Base-by-base conservation (phyloP, 192 early-diverging fungal species). In the Coemansia sp. region DNA sequence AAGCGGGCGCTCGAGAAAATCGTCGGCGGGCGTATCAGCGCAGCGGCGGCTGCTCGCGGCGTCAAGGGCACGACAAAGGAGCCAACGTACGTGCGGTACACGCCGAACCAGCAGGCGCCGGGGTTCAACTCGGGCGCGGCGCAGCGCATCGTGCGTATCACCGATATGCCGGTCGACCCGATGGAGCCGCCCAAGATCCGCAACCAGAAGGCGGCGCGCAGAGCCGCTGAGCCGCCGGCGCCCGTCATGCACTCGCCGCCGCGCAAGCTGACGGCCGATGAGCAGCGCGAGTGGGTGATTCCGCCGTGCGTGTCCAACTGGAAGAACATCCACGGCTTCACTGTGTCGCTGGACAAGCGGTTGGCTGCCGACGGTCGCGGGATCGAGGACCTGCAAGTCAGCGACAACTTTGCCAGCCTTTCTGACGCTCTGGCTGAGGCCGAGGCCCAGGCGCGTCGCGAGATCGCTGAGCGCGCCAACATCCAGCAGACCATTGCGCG, bases 301-400 rank as follows among this genome's bases (percentile, higher is more conserved):
- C 97, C 97, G 42, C 97, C 97, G n/a, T 95, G 91, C 62, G 96
- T 99, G 42, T 92, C 90, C 61, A 99, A 98, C 72, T 99, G 97
- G 97, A 99, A 98, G 81, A 99, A 99, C 80, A 91, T 93, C 51
- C 96, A 99, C 65, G 97, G 97, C 33, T 99, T 93, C 69, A 99
- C 97, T 9, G 98, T 99, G 57, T 93, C 97, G 14, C 80, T 99
- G 39, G 97, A 99, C 76, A 99, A 99, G 75, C 92, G 97, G 46
- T 80, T 99, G 61, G 97, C 97, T 1, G 89, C 93, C 14, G 97
- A 99, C 68, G 97, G 93, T 22, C 87, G 95, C 53, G 97, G 97
- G 15, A 61, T 95, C 24, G 93, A 98, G 80, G 91, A 96, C 52
- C 82, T 89, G 11, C 55, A 77, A 9, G 93, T 99, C 51, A 95